phyloP scores from a whole-genome alignment of 768 basidiomycete species.

The Crepidotus variabilis region DNA sequence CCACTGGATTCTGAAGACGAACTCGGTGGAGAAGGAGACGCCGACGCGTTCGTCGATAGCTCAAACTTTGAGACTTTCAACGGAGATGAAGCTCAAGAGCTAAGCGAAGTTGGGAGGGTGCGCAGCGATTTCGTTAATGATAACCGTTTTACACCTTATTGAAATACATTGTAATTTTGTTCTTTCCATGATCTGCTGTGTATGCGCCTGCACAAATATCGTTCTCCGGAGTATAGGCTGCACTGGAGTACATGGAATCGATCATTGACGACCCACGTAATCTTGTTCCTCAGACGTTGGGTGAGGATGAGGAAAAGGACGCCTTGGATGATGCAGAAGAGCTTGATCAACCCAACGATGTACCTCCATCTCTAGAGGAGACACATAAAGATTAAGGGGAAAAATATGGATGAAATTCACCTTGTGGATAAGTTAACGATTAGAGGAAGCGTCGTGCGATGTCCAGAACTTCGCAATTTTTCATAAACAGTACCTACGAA shows the following conservation, averaged over 20 bases:
- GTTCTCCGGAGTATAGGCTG: slow-evolving; percentile 49
- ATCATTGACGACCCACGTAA: slow-evolving; percentile 61
- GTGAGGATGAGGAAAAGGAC: slow-evolving; percentile 6
- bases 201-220: slow-evolving; percentile 11
- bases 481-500: too few species aligned
- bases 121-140: slow-evolving; percentile 83
- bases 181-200: slow-evolving; percentile 26
- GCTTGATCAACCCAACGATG: slow-evolving; percentile 1
- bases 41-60: slow-evolving; percentile 55
- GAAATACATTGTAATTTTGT: slow-evolving; percentile 25
- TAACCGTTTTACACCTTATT: slow-evolving; percentile 83
- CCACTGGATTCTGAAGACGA: slow-evolving; percentile 44
- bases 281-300: slow-evolving; percentile 13
- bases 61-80: slow-evolving; percentile 51
- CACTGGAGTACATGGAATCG: slow-evolving; percentile 77
- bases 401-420: too few species aligned
- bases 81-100: slow-evolving; percentile 64
- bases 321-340: slow-evolving; percentile 11
- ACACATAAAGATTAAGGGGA: not conserved
- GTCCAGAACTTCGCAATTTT: too few species aligned
- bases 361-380: not conserved
- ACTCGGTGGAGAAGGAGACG: slow-evolving; percentile 41
- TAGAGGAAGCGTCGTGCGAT: too few species aligned
- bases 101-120: slow-evolving; percentile 89
- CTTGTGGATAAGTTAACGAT: too few species aligned